Evolutionary conservation across 495 filamentous ascomycete species (phyloP), one percentile per base, ranked within the genome.

Genomic region (Cercophora sp.): DNA sequence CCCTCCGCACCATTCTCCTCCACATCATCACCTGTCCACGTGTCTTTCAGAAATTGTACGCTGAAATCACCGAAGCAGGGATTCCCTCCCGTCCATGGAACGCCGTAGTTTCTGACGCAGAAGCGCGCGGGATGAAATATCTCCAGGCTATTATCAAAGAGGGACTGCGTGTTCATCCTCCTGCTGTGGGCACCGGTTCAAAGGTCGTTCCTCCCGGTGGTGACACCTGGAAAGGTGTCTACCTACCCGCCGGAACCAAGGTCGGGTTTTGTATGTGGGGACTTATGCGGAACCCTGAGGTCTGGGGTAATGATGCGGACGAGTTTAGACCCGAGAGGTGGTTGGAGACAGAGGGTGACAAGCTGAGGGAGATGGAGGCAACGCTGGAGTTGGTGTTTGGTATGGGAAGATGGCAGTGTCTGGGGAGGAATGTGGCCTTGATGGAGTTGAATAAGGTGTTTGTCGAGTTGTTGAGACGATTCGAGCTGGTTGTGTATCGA

Each of bases 41-140:
- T 0, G 65, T 75, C 6, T 84, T 82, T 55, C 60, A 64, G n/a
- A 71, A 67, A 37, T 72, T 86, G 48, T 71, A 78, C 65, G 64
- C 60, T 0, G 83, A 85, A 54, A 79, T 85, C 23, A 71, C 79
- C 8, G n/a, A n/a, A n/a, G n/a, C n/a, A n/a, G n/a, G n/a, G n/a
- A n/a, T n/a, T n/a, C 26, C 60, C 55, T 8, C 34, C 50, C 6
- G 52, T 47, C 18, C 63, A 57, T 0, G 48, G 57, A 8, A 11
- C 13, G 42, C 11, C 2, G 23, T 27, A 23, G 32, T 58, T 69
- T 25, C 40, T 15, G 18, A 45, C 74, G 54, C 70, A 67, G 9
- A 57, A 57, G 51, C 40, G 37, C n/a, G n/a, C n/a, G 22, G 64
- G 34, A 58, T 70, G 44, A 68, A 70, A 1, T 76, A 73, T 60